Evolutionary conservation across 83 land plant genomes (phyloP), one percentile per base, ranked within the genome.

Genomic region (Diphasiastrum complanatum): DNA sequence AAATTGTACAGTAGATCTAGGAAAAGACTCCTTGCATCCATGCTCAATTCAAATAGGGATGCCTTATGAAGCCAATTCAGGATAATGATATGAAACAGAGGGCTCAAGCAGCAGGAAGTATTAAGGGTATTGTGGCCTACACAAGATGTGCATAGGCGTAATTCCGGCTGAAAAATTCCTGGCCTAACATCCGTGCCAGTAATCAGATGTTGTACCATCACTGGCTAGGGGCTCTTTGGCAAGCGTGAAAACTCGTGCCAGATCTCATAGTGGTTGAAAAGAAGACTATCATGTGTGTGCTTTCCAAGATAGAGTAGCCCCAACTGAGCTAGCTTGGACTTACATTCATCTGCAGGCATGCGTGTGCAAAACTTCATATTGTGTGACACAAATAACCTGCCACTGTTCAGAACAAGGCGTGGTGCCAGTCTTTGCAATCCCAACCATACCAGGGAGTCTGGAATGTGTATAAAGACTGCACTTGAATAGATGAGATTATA

Each of bases 391-490:
- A 83, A 90, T 4, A 86, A 71, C 1, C 96, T 67, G 0, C 96
- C 96, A 38, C 73, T 75, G 24, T 47, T 48, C 29, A 75, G 78
- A 16, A 51, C 63, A 66, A 90, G 51, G 33, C 64, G 80, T 36
- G 25, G 41, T 1, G 67, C 80, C 59, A 90, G 69, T 62, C 80
- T 75, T 60, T 77, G 85, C 33, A 90, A 43, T 33, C 82, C 91
- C 36, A 60, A 61, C 92, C 93, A 90, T n/a, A 90, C 96, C 57
- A 78, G 88, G 41, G 74, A 55, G 58, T 83, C 96, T n/a, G 93
- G 96, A 81, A 90, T 79, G 68, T 90, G 93, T 49, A 90, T 72
- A 49, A 90, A 90, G 2, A 86, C 96, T 22, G 96, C 93, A 73
- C 96, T 90, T 4, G 96, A 92, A 69, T 90, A 90, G 6, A 89